Evolutionary conservation across 805 yeast species (phyloP), one percentile per base, ranked within the genome.

Genomic region (Wickerhamiella lipophila): DNA sequence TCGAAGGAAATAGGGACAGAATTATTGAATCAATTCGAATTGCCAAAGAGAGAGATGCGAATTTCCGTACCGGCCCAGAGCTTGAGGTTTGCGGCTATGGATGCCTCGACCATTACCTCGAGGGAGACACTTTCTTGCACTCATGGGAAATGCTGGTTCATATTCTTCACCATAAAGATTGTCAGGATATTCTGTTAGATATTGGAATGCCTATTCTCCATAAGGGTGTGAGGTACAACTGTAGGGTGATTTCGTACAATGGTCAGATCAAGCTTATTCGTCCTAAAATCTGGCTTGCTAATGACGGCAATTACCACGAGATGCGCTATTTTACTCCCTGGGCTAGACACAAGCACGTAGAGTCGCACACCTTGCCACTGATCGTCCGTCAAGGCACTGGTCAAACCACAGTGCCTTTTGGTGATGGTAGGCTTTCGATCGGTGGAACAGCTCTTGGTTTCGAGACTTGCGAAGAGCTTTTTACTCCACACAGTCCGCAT

Each of bases 321-420:
- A 88, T 92, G 97, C 75, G 99, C 58, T 86, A 80, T 64, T 92
- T 92, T 65, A 84, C 95, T 0, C 96, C 97, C 11, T 92, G 98
- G 98, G 68, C 77, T 58, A 76, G 85, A 48, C 77, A 87, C 3
- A 77, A 81, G 56, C 74, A 78, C 52, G 81, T 79, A 41, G 97
- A 92, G 63, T 72, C 72, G 47, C 81, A 73, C 58, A 68, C 74
- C 26, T 71, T 94, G 51, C 98, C 98, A 2, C 72, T 79, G 49
- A 61, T 69, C 55, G 77, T 92, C 49, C 77, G 76, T 52, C 70
- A 71, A 53, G 62, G 81, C 42, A 77, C 88, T 0, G 81, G 79
- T 15, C 95, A 87, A 63, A 54, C 64, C 22, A 64, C 69, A 11
- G 94, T 85, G 12, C 76, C 75, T 25, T 79, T 92, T 65, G 99